phyloP scores from a whole-genome alignment of 2,329 filamentous ascomycete genomes.

The Neofusicoccum ribis region DNA sequence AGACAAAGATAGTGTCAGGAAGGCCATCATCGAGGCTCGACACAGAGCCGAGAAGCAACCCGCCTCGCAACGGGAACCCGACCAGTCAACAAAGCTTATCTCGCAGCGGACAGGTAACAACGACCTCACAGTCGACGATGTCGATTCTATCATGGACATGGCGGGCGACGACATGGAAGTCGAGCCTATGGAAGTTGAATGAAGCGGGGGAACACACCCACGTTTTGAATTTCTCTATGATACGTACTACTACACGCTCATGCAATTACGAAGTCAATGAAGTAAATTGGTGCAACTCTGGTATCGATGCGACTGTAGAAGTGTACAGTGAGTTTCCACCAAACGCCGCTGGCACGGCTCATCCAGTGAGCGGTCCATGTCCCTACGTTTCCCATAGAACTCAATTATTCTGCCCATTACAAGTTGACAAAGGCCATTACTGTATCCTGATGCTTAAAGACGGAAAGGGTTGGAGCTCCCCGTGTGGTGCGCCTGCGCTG shows the following conservation, averaged over 20 bases:
- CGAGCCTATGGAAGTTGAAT: not conserved
- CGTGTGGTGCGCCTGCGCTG: slow-evolving; percentile 16
- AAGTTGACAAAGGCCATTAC: not conserved
- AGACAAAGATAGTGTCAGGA: slow-evolving; percentile 72
- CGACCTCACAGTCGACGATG: not conserved
- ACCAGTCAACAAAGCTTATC: not conserved
- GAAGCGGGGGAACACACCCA: not conserved
- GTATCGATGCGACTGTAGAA: not conserved
- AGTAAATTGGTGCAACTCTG: not conserved
- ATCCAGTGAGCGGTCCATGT: not conserved
- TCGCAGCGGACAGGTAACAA: not conserved
- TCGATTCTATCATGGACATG: not conserved
- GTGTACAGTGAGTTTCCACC: not conserved
- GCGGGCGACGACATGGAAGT: not conserved
- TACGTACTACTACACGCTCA: not conserved
- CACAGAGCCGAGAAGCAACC: slow-evolving; percentile 62
- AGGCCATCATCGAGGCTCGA: slow-evolving; percentile 79
- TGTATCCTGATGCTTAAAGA: not conserved
- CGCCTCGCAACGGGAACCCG: not conserved
- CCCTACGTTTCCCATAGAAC: not conserved
- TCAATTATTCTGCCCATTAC: not conserved
- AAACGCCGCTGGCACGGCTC: not conserved
- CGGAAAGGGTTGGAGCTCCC: slow-evolving; percentile 15
- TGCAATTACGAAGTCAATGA: not conserved
- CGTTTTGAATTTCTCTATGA: not conserved